Percentiles rank a stretch among this genome's conserved stretches.
These are phyloP conservation scores for Carex myosuroides DNA, from an alignment of 176 grass and related monocot species.

Conservation along the genomic window DNA sequence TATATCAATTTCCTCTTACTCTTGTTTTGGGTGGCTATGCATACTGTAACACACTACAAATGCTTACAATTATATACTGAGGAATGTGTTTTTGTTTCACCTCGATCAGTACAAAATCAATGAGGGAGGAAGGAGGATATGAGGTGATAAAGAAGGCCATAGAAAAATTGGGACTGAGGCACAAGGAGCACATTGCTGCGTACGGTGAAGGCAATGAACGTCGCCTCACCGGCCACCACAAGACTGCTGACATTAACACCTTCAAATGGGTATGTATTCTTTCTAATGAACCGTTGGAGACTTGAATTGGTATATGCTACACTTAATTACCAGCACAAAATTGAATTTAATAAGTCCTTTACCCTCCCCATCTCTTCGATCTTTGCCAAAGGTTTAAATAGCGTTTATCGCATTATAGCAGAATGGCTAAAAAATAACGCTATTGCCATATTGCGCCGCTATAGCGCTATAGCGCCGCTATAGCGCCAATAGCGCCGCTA, in stretches of 20 bases:
- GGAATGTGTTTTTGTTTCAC: background rate
- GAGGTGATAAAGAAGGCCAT: slow-evolving; percentile 76
- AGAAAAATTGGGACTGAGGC: slow-evolving; percentile 43
- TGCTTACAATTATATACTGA: background rate
- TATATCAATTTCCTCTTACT: background rate
- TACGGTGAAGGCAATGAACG: slow-evolving; percentile 87
- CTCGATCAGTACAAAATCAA: slow-evolving; percentile 60
- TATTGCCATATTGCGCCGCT: too few relatives aligned
- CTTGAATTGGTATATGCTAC: background rate
- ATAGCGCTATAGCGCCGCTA: too few relatives aligned
- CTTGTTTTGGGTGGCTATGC: background rate
- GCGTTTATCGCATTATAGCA: too few relatives aligned
- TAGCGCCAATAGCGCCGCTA: too few relatives aligned
- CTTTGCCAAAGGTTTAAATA: too few relatives aligned
- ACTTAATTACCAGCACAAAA: background rate
- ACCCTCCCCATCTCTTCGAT: too few relatives aligned
- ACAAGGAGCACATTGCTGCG: slow-evolving; percentile 72
- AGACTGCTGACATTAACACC: slow-evolving; percentile 89
- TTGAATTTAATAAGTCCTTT: background rate
- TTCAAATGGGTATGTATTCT: slow-evolving; percentile 49
- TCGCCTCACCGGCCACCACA: slow-evolving; percentile 76
- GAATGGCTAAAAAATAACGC: too few relatives aligned
- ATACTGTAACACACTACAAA: background rate
- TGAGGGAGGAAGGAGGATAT: slow-evolving; percentile 75
- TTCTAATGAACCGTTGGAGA: background rate